Evolutionary conservation across 148 eudicot species (phyloP).

Genomic region (Diospyros kaki): DNA sequence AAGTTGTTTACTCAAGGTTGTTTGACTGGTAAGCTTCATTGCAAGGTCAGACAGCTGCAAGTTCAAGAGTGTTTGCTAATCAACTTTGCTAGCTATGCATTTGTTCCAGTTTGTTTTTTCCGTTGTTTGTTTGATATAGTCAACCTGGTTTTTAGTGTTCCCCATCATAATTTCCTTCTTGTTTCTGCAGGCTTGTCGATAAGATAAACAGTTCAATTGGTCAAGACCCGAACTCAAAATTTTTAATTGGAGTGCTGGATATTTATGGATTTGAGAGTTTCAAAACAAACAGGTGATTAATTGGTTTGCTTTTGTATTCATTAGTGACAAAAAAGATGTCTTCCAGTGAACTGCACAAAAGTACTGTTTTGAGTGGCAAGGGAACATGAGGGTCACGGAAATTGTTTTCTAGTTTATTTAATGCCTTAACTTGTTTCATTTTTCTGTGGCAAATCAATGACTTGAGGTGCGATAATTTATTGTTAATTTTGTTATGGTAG

Average conservation of each 20-base stretch:
- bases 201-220: slow-evolving; percentile 88
- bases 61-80: background rate
- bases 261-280: slow-evolving; percentile 99
- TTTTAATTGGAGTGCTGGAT: slow-evolving; percentile 91
- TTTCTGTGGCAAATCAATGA: background rate
- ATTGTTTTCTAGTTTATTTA: background rate
- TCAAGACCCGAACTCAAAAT: slow-evolving; percentile 77
- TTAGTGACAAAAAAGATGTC: slow-evolving; percentile 20
- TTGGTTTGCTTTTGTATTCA: slow-evolving; percentile 41
- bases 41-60: slow-evolving; percentile 6
- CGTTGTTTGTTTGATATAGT: slow-evolving; percentile 1
- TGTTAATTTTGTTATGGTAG: background rate
- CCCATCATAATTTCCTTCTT: background rate
- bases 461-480: background rate
- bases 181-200: slow-evolving; percentile 75
- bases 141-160: background rate
- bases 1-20: slow-evolving; percentile 83
- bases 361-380: slow-evolving; percentile 1
- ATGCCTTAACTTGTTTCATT: slow-evolving; percentile 8
- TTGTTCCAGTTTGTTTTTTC: background rate
- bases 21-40: slow-evolving; percentile 72
- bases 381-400: background rate
- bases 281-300: slow-evolving; percentile 98
- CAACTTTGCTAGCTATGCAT: background rate
- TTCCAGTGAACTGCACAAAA: slow-evolving; percentile 9